Evolutionary conservation across 805 yeast genomes (phyloP).

Genomic region (Yarrowia bubula): DNA sequence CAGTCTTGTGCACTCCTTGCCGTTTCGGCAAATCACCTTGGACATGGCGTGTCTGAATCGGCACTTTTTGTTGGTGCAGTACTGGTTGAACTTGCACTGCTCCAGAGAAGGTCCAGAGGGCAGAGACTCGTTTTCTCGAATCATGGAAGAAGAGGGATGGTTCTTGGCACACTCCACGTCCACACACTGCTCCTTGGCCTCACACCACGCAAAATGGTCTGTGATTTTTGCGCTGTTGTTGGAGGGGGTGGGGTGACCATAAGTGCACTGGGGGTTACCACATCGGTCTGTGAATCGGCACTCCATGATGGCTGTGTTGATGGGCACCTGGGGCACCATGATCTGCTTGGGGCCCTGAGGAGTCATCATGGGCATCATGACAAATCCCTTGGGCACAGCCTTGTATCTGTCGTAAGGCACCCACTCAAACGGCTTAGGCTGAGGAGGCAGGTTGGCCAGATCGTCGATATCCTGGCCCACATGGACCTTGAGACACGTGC

Average conservation of each 20-base stretch:
- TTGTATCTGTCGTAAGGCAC: background rate
- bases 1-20: conserved; percentile 69
- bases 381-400: conserved; percentile 6
- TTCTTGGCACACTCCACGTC: conserved; percentile 66
- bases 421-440: conserved; percentile 25
- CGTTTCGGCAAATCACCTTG: conserved; percentile 74
- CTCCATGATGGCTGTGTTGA: conserved; percentile 41
- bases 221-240: conserved; percentile 69
- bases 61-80: conserved; percentile 76
- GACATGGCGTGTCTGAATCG: conserved; percentile 81
- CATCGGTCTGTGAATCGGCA: conserved; percentile 80
- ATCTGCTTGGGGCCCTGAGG: conserved; percentile 17
- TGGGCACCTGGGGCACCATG: conserved; percentile 58
- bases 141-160: conserved; percentile 72
- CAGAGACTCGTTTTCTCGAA: conserved; percentile 36
- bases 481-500: conserved; percentile 79
- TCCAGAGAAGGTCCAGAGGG: conserved; percentile 58
- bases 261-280: conserved; percentile 75
- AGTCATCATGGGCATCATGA: conserved; percentile 19
- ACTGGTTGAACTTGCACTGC: conserved; percentile 75
- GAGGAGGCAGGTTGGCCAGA: conserved; percentile 19
- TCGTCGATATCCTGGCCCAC: conserved; percentile 65
- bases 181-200: conserved; percentile 61
- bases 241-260: conserved; percentile 90
- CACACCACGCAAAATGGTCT: conserved; percentile 67